Percentiles rank a stretch among this genome's conserved stretches.
Conservation (phyloP, 768 basidiomycete species). For the Mycena pura region DNA sequence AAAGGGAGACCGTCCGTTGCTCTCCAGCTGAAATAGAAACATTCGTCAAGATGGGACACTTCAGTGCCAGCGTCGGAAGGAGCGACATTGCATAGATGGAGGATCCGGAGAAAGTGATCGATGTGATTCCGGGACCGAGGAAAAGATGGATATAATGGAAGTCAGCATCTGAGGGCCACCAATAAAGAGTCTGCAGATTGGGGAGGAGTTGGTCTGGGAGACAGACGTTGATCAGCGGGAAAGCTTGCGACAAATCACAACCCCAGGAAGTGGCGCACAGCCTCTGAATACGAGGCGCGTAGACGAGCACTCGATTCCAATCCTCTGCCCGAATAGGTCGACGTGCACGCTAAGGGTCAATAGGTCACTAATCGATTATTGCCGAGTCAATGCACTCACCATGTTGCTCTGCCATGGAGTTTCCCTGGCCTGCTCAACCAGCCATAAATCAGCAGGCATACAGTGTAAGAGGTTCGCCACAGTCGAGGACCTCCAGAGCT, state of each 20-base stretch:
- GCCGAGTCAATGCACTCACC: constrained; percentile 10
- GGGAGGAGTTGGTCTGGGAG: constrained; percentile 9
- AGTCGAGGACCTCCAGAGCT: background rate
- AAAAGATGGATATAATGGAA: constrained; percentile 11
- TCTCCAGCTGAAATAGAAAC: background rate
- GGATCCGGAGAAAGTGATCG: background rate
- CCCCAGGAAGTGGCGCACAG: background rate
- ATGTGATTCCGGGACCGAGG: constrained; percentile 5
- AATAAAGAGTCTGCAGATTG: constrained; percentile 10
- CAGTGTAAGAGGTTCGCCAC: constrained; percentile 7
- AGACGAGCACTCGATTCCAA: background rate
- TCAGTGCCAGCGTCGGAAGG: constrained; percentile 5
- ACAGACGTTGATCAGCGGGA: constrained; percentile 3
- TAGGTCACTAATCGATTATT: background rate
- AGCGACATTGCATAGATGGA: background rate
- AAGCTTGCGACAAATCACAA: background rate
- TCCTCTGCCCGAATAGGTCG: constrained; percentile 1
- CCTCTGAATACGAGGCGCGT: background rate
- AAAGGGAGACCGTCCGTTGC: background rate
- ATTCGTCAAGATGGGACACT: constrained; percentile 6
- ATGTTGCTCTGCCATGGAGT: background rate
- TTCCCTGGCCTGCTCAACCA: background rate
- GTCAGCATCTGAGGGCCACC: background rate
- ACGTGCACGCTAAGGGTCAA: background rate
- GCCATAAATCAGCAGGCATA: constrained; percentile 10